These are phyloP conservation scores for Thermochaetoides dissita DNA, from an alignment of 2,329 filamentous ascomycete species.

Conservation along the genomic window DNA sequence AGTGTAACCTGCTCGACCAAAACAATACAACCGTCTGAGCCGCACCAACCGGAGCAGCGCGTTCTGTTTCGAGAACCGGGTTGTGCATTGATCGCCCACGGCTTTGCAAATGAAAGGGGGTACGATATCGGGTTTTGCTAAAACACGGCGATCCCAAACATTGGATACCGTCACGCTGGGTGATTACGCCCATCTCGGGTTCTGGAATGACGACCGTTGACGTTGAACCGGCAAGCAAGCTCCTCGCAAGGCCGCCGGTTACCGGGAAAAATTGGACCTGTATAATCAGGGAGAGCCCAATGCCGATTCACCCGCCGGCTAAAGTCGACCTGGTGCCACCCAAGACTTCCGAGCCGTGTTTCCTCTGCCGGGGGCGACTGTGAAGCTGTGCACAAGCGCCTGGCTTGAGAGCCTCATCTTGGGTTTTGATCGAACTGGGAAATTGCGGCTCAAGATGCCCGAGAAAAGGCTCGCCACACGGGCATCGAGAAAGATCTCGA, in stretches of 20 bases:
- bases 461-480: neutral
- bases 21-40: neutral
- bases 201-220: neutral
- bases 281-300: constrained; percentile 2
- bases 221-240: neutral
- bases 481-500: neutral
- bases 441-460: neutral
- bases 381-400: neutral
- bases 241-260: neutral
- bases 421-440: neutral
- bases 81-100: neutral
- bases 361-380: neutral
- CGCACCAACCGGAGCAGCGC: neutral
- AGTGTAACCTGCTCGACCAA: neutral
- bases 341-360: neutral
- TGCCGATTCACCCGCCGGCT: constrained; percentile 14
- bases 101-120: constrained; percentile 4
- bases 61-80: neutral
- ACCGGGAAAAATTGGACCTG: constrained; percentile 5
- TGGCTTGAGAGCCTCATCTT: neutral
- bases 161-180: too few relatives aligned
- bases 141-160: neutral
- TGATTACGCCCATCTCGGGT: neutral
- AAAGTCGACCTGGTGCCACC: constrained; percentile 11
- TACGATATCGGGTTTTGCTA: neutral